Percentiles rank a stretch among this genome's conserved stretches.
These are phyloP conservation scores for Infundibulicybe gibba DNA, from an alignment of 768 basidiomycete genomes.

Conservation along the genomic window DNA sequence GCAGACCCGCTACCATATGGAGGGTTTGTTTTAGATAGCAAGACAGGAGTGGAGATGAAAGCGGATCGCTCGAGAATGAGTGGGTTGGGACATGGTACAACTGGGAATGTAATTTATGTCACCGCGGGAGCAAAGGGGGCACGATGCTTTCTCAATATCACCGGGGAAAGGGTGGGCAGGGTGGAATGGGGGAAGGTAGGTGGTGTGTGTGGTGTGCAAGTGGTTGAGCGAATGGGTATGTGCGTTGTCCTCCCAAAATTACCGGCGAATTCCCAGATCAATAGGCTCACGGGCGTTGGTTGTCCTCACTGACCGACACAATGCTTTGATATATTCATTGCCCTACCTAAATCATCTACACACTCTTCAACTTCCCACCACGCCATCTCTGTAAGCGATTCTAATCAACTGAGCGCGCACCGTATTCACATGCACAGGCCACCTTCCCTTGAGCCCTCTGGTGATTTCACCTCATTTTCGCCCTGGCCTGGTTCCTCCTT, in stretches of 20 bases:
- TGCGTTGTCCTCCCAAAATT: not conserved
- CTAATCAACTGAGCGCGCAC: no score
- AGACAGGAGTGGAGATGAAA: slow-evolving; percentile 40
- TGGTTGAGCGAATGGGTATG: slow-evolving; percentile 64
- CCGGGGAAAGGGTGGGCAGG: slow-evolving; percentile 63
- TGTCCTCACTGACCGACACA: slow-evolving; percentile 47
- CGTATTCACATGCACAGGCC: slow-evolving; percentile 17
- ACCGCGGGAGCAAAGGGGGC: slow-evolving; percentile 57
- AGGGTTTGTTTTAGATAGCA: slow-evolving; percentile 52
- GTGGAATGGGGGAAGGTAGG: slow-evolving; percentile 63
- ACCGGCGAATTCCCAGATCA: slow-evolving; percentile 4
- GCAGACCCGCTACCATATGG: slow-evolving; percentile 42
- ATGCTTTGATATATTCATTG: slow-evolving; percentile 56
- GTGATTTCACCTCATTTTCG: slow-evolving; percentile 52
- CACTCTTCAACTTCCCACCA: slow-evolving; percentile 33
- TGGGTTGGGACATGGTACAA: slow-evolving; percentile 23
- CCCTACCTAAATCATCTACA: slow-evolving; percentile 58
- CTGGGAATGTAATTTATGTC: slow-evolving; percentile 29
- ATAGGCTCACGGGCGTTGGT: slow-evolving; percentile 51
- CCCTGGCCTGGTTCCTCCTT: slow-evolving; percentile 27
- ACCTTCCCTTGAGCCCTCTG: slow-evolving; percentile 42
- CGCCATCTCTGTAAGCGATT: slow-evolving; percentile 27
- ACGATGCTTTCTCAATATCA: slow-evolving; percentile 51
- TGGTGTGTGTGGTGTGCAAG: slow-evolving; percentile 42
- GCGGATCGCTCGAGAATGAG: slow-evolving; percentile 43